phyloP scores from a whole-genome alignment of 192 early-diverging fungal genomes.

The Phycomyces blakesleeanus region DNA sequence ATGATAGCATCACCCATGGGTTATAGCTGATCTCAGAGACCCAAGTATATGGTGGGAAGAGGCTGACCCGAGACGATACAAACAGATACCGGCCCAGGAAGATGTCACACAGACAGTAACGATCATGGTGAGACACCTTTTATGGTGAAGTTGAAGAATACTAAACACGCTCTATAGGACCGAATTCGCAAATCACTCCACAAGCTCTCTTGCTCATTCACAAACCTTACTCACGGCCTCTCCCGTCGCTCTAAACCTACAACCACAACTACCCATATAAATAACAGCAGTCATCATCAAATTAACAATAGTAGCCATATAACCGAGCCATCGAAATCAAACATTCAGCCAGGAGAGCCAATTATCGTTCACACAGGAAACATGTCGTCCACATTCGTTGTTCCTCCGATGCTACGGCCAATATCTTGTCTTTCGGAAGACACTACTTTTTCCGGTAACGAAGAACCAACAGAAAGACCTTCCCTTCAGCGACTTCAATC shows the following conservation, averaged over 20 bases:
- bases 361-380: constrained; percentile 6
- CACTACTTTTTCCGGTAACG: neutral
- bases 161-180: constrained; percentile 13
- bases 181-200: constrained; percentile 22
- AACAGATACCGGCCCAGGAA: constrained; percentile 62
- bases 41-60: constrained; percentile 71
- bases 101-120: constrained; percentile 65
- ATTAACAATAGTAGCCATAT: neutral
- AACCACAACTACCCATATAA: no score
- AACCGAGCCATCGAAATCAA: constrained; percentile 11
- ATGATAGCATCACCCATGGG: constrained; percentile 75
- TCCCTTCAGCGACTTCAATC: neutral
- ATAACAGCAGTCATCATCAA: no score
- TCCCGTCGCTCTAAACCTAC: neutral
- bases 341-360: constrained; percentile 4
- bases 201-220: constrained; percentile 20
- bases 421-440: constrained; percentile 16
- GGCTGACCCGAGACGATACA: constrained; percentile 69
- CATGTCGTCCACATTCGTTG: constrained; percentile 11
- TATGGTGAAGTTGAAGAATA: neutral
- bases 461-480: neutral
- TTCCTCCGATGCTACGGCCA: constrained; percentile 8
- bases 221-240: neutral
- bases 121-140: constrained; percentile 47
- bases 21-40: constrained; percentile 62